Evolutionary conservation across 2,329 filamentous ascomycete species (phyloP).

Genomic region (Diaporthe nobilis): DNA sequence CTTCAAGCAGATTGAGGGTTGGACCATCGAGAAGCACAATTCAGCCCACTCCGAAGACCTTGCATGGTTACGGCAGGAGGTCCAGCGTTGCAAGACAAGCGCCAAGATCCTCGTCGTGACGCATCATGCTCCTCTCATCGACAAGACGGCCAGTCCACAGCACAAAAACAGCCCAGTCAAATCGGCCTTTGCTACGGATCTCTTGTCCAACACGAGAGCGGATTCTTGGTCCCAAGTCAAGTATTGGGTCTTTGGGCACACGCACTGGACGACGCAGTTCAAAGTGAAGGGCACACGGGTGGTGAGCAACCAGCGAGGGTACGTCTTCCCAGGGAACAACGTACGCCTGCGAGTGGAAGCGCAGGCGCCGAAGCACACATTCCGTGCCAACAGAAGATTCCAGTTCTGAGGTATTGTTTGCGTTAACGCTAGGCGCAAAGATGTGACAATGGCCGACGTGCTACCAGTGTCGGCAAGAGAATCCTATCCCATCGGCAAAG

Average conservation of each 20-base stretch:
- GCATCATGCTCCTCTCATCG: slow-evolving; percentile 67
- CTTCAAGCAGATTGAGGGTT: slow-evolving; percentile 58
- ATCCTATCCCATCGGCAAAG: too few relatives aligned
- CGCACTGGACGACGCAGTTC: slow-evolving; percentile 59
- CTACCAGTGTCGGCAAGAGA: not conserved
- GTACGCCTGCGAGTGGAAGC: not conserved
- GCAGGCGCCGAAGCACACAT: not conserved
- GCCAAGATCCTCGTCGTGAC: slow-evolving; percentile 64
- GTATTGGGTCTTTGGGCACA: slow-evolving; percentile 64
- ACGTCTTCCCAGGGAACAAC: slow-evolving; percentile 49
- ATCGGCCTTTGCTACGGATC: slow-evolving; percentile 66
- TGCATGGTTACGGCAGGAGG: slow-evolving; percentile 62
- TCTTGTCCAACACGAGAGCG: slow-evolving; percentile 49
- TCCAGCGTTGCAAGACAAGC: slow-evolving; percentile 45
- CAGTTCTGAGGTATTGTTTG: not conserved
- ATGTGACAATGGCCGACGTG: not conserved
- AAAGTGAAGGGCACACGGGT: slow-evolving; percentile 52
- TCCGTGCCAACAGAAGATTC: not conserved
- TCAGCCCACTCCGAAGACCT: slow-evolving; percentile 60
- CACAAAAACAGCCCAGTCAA: slow-evolving; percentile 62
- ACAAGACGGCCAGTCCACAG: slow-evolving; percentile 63
- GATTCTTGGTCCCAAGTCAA: slow-evolving; percentile 46
- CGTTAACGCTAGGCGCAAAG: not conserved
- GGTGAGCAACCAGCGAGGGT: slow-evolving; percentile 63
- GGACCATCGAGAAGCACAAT: slow-evolving; percentile 52